phyloP scores from a whole-genome alignment of 2,329 filamentous ascomycete species.

The Pyrenochaeta sp. region DNA sequence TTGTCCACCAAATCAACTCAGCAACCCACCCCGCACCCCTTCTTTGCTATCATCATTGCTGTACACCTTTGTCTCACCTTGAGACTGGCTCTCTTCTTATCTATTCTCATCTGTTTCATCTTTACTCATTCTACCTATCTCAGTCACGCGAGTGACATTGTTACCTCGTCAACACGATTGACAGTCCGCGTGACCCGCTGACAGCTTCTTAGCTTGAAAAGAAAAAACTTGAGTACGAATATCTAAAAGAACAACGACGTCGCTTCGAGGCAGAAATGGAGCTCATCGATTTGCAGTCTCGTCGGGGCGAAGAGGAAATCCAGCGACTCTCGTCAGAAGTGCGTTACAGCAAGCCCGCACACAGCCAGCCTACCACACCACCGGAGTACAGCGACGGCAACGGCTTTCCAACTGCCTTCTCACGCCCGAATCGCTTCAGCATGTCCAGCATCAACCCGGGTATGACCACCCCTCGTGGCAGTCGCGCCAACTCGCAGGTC shows the following conservation, averaged over 20 bases:
- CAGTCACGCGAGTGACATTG: constrained; percentile 16
- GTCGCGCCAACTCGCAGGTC: constrained; percentile 79
- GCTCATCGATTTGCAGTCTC: constrained; percentile 84
- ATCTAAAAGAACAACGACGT: constrained; percentile 85
- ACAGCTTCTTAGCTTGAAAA: constrained; percentile 77
- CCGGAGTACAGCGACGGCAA: constrained; percentile 87
- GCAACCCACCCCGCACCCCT: neutral
- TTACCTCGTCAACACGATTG: constrained; percentile 19
- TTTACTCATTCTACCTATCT: constrained; percentile 12
- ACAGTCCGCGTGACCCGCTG: constrained; percentile 34
- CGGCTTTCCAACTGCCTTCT: constrained; percentile 81
- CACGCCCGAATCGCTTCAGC: constrained; percentile 87
- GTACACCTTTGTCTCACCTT: constrained; percentile 26
- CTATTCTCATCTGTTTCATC: constrained; percentile 18
- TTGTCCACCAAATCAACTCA: constrained; percentile 1
- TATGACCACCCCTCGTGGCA: constrained; percentile 70
- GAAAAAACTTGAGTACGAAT: constrained; percentile 92
- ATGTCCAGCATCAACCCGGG: constrained; percentile 80
- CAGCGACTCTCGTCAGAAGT: constrained; percentile 85
- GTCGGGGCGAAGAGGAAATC: constrained; percentile 83
- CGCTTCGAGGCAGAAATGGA: constrained; percentile 94
- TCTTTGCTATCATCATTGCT: constrained; percentile 24
- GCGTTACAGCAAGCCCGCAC: constrained; percentile 68
- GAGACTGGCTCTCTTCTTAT: constrained; percentile 15
- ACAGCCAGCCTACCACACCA: constrained; percentile 95